These are phyloP conservation scores for Nothophaeocryptopus gaeumannii DNA, from an alignment of 2,329 filamentous ascomycete genomes.

Conservation along the genomic window DNA sequence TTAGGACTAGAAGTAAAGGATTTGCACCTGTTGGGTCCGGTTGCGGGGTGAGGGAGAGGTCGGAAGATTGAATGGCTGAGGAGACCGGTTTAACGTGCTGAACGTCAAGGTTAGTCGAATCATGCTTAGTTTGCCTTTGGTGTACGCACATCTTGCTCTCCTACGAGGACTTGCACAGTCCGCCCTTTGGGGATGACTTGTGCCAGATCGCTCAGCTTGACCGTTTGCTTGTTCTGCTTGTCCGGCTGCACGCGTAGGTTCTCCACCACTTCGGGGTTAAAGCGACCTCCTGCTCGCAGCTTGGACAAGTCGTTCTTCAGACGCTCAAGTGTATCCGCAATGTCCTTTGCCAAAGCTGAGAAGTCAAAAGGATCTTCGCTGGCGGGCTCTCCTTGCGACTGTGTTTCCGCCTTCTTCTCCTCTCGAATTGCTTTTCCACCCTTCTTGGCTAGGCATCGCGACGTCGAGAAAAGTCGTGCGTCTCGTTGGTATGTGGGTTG, in stretches of 20 bases:
- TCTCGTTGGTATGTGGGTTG: too few relatives aligned
- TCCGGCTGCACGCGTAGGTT: slow-evolving; percentile 57
- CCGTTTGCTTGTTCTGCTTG: slow-evolving; percentile 50
- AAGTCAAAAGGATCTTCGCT: slow-evolving; percentile 61
- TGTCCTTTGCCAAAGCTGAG: slow-evolving; percentile 54
- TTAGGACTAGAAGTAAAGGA: slow-evolving; percentile 52
- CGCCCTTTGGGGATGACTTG: slow-evolving; percentile 66
- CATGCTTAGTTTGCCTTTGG: slow-evolving; percentile 12
- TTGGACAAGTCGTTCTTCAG: slow-evolving; percentile 62
- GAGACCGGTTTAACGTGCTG: slow-evolving; percentile 56
- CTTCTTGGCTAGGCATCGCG: slow-evolving; percentile 49
- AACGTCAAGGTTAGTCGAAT: not conserved
- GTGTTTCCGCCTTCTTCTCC: slow-evolving; percentile 31
- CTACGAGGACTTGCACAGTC: slow-evolving; percentile 59
- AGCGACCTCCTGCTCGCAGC: slow-evolving; percentile 59
- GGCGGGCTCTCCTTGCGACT: slow-evolving; percentile 28
- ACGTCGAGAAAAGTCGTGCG: slow-evolving; percentile 41
- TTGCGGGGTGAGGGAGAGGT: slow-evolving; percentile 51
- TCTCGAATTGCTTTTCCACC: slow-evolving; percentile 51
- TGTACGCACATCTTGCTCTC: slow-evolving; percentile 59
- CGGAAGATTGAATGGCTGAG: slow-evolving; percentile 52
- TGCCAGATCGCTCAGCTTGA: slow-evolving; percentile 60
- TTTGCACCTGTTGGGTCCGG: slow-evolving; percentile 49
- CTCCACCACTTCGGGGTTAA: slow-evolving; percentile 63
- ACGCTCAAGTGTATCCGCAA: slow-evolving; percentile 54